phyloP scores from a whole-genome alignment of 2,329 filamentous ascomycete genomes.

The Botrytis sinoallii region DNA sequence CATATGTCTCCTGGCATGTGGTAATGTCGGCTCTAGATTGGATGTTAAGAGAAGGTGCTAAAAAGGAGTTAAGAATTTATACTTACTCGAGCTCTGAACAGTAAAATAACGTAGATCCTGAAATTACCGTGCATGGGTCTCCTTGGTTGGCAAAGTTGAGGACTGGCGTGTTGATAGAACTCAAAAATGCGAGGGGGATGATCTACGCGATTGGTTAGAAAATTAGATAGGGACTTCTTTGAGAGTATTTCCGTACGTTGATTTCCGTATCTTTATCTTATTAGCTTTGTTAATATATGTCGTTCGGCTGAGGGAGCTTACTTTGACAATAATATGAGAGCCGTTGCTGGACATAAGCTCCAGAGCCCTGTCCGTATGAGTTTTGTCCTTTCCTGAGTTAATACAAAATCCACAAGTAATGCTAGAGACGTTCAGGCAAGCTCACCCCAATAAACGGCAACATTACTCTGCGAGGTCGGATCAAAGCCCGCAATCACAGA shows the following conservation, averaged over 20 bases:
- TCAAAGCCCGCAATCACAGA: conserved; percentile 43
- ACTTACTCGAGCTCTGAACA: conserved; percentile 65
- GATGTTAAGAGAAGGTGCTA: background rate
- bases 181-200: conserved; percentile 63
- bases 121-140: conserved; percentile 58
- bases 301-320: conserved; percentile 38
- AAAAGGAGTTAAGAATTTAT: background rate
- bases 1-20: conserved; percentile 57
- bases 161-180: conserved; percentile 51
- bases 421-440: background rate
- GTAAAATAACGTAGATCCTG: conserved; percentile 54
- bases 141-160: conserved; percentile 65
- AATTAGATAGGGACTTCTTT: background rate
- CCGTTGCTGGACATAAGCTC: conserved; percentile 49
- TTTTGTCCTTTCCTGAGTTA: conserved; percentile 51
- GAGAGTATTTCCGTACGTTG: conserved; percentile 40
- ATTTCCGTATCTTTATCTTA: conserved; percentile 43
- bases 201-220: conserved; percentile 43
- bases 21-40: conserved; percentile 45
- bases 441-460: conserved; percentile 66
- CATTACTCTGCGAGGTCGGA: conserved; percentile 47
- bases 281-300: conserved; percentile 16
- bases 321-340: conserved; percentile 58
- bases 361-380: conserved; percentile 49
- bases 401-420: background rate